Evolutionary conservation across 495 filamentous ascomycete species (phyloP), one percentile per base, ranked within the genome.

Genomic region (Daldinia childiae): DNA sequence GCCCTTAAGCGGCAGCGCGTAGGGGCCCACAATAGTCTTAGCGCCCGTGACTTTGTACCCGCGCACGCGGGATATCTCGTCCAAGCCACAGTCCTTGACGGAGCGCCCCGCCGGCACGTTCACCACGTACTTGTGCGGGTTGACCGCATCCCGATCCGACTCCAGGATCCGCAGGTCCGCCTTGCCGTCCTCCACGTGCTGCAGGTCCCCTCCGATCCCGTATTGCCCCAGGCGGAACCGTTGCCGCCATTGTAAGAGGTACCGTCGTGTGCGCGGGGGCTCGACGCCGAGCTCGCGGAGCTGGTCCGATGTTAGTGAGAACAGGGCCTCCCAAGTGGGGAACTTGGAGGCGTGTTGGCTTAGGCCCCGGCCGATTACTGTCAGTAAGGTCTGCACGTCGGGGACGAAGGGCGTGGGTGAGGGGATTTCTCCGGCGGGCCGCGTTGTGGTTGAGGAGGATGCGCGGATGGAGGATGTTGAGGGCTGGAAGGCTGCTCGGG

Each of bases 241-340:
- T 72, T 97, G 90, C 62, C 93, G 87, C 91, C 94, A 97, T 64
- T 87, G 88, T 12, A 98, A 79, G 4, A 99, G 88, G 76, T 99
- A 99, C 27, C 89, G 83, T 45, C 95, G 87, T 58, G 87, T 84
- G 21, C 95, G 89, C 55, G 96, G 85, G 15, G 93, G 92, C 75
- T 97, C 95, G 67, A 99, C 84, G 32, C 95, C 95, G 5, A 94
- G 83, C 61, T 94, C 90, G 43, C 89, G 86, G 63, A 99, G 85
- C 77, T 98, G 90, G 26, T 82, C 68, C 1, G 91, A 92, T n/a
- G 84, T 88, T 52, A 94, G 80, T 15, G 87, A 85, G 84, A 99
- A 99, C 24, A 99, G 86, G 7, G 91, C 86, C 26, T 94, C 92
- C 95, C 95, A 99, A 30, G 90, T 90, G 4, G 90, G 88, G 68